Evolutionary conservation across 2,329 filamentous ascomycete genomes (phyloP).

Genomic region (Capronia americana): DNA sequence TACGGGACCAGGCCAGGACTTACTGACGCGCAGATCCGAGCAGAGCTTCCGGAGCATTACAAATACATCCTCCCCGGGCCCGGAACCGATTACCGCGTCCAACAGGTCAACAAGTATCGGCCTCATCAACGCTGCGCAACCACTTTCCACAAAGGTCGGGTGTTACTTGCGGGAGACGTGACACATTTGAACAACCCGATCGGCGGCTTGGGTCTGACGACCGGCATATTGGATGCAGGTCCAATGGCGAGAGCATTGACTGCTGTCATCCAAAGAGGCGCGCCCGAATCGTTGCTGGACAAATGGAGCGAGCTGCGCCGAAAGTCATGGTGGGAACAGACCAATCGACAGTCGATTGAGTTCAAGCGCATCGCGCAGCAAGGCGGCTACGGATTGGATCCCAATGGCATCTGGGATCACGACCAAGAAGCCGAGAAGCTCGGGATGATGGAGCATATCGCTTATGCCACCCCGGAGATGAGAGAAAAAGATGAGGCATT

Average conservation of each 20-base stretch:
- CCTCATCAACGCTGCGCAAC: constrained; percentile 24
- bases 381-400: constrained; percentile 16
- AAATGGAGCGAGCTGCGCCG: constrained; percentile 49
- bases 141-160: constrained; percentile 13
- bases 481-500: constrained; percentile 14
- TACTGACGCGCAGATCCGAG: constrained; percentile 40
- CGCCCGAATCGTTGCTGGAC: constrained; percentile 51
- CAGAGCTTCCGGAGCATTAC: neutral
- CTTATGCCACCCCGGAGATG: constrained; percentile 8
- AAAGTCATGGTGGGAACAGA: constrained; percentile 42
- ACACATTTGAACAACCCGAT: constrained; percentile 52
- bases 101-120: constrained; percentile 19
- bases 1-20: constrained; percentile 46
- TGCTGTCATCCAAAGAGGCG: constrained; percentile 49
- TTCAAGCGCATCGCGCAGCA: constrained; percentile 26
- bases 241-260: constrained; percentile 65
- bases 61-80: constrained; percentile 33
- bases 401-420: constrained; percentile 1
- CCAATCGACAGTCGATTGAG: constrained; percentile 13
- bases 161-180: constrained; percentile 28
- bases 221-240: constrained; percentile 67
- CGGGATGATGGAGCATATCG: constrained; percentile 7
- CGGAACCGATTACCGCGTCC: constrained; percentile 33
- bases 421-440: constrained; percentile 4
- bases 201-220: constrained; percentile 68